These are phyloP conservation scores for Myxozyma sirexii DNA, from an alignment of 805 yeast genomes.

Conservation along the genomic window DNA sequence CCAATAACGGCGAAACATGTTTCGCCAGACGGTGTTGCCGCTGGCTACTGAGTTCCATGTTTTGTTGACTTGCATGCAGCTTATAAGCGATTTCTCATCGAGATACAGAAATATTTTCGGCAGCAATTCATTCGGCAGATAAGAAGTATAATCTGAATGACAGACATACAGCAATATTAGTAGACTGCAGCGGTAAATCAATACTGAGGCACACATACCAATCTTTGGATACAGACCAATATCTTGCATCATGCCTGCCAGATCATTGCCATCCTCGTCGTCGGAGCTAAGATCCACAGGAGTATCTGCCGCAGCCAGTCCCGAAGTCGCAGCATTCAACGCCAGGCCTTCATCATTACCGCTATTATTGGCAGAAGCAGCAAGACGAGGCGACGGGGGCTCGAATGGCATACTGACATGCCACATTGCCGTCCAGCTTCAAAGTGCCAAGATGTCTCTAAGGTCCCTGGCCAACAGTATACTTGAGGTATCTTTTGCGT, in stretches of 20 bases:
- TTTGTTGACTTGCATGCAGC: conserved; percentile 26
- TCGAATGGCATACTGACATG: conserved; percentile 3
- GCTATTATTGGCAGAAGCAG: not conserved
- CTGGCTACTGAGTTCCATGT: conserved; percentile 21
- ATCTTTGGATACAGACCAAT: not conserved
- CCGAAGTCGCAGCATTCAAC: not conserved
- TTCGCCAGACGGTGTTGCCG: conserved; percentile 22
- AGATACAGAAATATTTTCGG: conserved; percentile 25
- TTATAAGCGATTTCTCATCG: conserved; percentile 6
- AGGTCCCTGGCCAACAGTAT: no score
- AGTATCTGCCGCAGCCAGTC: not conserved
- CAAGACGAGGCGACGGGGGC: conserved; percentile 6
- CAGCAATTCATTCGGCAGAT: conserved; percentile 26
- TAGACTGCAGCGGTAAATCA: not conserved
- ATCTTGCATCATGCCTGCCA: not conserved
- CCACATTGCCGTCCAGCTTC: not conserved
- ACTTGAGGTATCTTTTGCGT: no score
- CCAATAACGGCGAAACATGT: conserved; percentile 10
- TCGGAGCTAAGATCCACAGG: not conserved
- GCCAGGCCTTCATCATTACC: not conserved
- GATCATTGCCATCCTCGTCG: not conserved
- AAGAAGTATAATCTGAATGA: not conserved
- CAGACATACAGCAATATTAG: not conserved
- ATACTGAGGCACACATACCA: not conserved
- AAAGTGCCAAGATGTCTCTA: no score